Evolutionary conservation across 139 green algal genomes (phyloP), one percentile per base, ranked within the genome.

Genomic region (Haematococcus lacustris): DNA sequence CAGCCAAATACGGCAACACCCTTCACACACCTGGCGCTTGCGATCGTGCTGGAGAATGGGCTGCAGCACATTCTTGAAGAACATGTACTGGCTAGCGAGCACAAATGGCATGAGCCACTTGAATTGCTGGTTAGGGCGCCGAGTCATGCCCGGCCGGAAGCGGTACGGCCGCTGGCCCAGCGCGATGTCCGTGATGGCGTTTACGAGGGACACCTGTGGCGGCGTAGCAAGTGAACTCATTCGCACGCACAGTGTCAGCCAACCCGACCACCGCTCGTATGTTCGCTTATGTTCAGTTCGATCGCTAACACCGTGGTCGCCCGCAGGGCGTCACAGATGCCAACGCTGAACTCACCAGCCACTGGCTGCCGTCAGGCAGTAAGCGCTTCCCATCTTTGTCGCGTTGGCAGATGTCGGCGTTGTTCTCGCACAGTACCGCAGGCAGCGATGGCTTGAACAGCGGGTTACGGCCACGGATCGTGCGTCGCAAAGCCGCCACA

Each of bases 361-460:
- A 85, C 17, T 69, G 50, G 17, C 33, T 67, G 37, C 69, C 77
- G n/a, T 86, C 81, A 6, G 77, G 77, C 51, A 86, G 64, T 38
- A 83, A 41, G 3, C 81, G 47, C 28, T 50, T 64, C 3, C 77
- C 70, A 28, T 70, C 66, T n/a, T 40, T 62, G 30, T 78, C 74
- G 32, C 73, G 51, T 3, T 74, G 79, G 75, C 81, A 83, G 1
- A 69, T 68, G 35, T 72, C 67, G 4, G 76, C 75, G 37, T 41
- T 76, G 77, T 82, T 83, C 65, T 86, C 81, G n/a, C 75, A 77
- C 21, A 86, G 74, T 38, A 63, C 57, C 0, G 75, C 74, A n/a
- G 78, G 78, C 62, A 86, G 69, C 2, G 61, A 28, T 0, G 66
- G 77, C 23, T 69, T 40, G 67, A 80, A 78, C 13, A 86, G 53